Conservation (phyloP, 2,329 filamentous ascomycete genomes). For the Tolypocladium tundrense region DNA sequence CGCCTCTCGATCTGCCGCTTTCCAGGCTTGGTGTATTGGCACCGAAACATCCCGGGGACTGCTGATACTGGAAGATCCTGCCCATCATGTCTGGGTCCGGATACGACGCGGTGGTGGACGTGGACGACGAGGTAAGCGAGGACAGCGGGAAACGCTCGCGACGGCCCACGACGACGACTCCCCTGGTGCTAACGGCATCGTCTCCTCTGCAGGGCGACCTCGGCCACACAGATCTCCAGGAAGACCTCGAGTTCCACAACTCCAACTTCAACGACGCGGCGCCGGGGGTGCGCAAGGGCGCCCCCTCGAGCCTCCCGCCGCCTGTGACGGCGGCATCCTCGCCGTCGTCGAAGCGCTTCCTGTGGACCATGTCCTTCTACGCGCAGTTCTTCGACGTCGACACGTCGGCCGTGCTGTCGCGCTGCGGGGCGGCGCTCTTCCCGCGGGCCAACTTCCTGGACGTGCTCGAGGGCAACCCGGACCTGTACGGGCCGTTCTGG, state of each 20-base stretch:
- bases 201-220: constrained; percentile 65
- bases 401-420: constrained; percentile 75
- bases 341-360: constrained; percentile 64
- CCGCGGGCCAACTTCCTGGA: constrained; percentile 93
- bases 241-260: constrained; percentile 97
- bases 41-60: not conserved
- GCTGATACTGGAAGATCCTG: not conserved
- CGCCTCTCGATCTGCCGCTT: not conserved
- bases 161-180: not conserved
- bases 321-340: constrained; percentile 42
- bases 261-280: constrained; percentile 66
- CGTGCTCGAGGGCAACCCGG: constrained; percentile 90
- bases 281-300: constrained; percentile 36
- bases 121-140: constrained; percentile 73
- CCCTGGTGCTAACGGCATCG: not conserved
- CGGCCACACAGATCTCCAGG: constrained; percentile 94
- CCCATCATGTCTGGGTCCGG: constrained; percentile 66
- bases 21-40: not conserved
- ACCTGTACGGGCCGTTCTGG: constrained; percentile 96
- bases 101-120: constrained; percentile 96
- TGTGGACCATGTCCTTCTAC: constrained; percentile 92
- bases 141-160: not conserved
- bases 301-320: constrained; percentile 42
- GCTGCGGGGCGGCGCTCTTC: constrained; percentile 82
- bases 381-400: constrained; percentile 98